Base-by-base conservation (phyloP, 2,329 filamentous ascomycete species). In the Exophiala aquamarina region DNA sequence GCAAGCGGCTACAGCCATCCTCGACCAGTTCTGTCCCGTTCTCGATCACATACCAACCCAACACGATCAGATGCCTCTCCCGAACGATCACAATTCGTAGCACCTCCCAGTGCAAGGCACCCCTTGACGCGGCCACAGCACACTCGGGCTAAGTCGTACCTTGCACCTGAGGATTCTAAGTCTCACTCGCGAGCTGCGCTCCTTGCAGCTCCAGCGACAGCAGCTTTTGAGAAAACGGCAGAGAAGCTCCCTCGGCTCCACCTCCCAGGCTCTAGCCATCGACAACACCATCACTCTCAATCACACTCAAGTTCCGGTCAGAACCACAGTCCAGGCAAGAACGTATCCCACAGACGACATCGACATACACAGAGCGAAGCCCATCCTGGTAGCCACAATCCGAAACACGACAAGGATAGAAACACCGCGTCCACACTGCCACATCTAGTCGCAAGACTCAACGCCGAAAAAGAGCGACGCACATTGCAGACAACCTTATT, bases 401-500 rank as follows among this genome's bases (percentile, higher is more conserved):
- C 32, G 9, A 45, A 41, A n/a, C 45, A 45, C 3, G 34, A 34
- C 13, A 35, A 37, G 11, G 48, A 48, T 11, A 45, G 52, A 15
- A 18, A 41, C 9, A 37, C 43, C 13, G 41, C 34, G 10, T 11
- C 11, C 23, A 40, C 36, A 18, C 47, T 55, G 21, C 53, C 53
- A 4, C 46, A 55, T 23, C 44, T 55, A 3, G 50, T 53, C 4
- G 53, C 53, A 29, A 50, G 50, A 2, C 20, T 55, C 28, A 53
- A 46, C 17, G 53, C 53, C 17, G 53, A 55, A 37, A 43, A 50
- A 3, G 53, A 53, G 13, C 40, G 35, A 10, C 49, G 46, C 18
- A 35, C 26, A 14, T 47, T 50, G 15, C 21, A 36, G 37, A 15
- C 23, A 7, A 13, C 32, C 28, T 9, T 20, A 26, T n/a, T 7